Conservation (phyloP, 352 stramenopile genomes). For the Phytophthora quininea region DNA sequence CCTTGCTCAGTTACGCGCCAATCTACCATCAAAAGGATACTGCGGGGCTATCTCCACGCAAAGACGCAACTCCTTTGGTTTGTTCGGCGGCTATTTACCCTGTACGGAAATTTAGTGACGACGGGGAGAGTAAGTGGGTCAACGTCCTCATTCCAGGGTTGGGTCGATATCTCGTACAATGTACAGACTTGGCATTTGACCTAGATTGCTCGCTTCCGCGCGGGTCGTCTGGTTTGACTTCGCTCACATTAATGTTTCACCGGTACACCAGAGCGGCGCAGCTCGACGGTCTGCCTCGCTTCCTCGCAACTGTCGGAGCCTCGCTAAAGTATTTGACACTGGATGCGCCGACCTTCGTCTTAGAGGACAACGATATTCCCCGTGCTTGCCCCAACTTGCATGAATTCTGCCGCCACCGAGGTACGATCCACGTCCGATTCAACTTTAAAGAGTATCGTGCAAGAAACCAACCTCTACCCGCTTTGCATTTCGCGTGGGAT, state of each 20-base stretch:
- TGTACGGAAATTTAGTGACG: constrained; percentile 11
- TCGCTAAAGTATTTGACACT: neutral
- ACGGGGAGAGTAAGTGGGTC: constrained; percentile 12
- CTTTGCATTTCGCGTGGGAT: neutral
- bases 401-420: neutral
- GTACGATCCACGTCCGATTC: neutral
- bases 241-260: neutral
- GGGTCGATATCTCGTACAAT: constrained; percentile 10
- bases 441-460: neutral
- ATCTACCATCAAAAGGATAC: neutral
- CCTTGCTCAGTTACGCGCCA: constrained; percentile 14
- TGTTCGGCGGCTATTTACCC: constrained; percentile 10
- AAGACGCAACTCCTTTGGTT: neutral
- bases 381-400: neutral
- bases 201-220: neutral
- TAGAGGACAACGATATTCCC: neutral
- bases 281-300: neutral
- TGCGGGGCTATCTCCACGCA: neutral
- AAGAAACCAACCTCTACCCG: neutral
- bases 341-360: neutral
- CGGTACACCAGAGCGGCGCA: neutral
- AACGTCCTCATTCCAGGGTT: constrained; percentile 23
- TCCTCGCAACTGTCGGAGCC: neutral
- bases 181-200: constrained; percentile 1
- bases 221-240: neutral